Evolutionary conservation across 1,284 basidiomycete species (phyloP).

Genomic region (Dichomitus squalens): DNA sequence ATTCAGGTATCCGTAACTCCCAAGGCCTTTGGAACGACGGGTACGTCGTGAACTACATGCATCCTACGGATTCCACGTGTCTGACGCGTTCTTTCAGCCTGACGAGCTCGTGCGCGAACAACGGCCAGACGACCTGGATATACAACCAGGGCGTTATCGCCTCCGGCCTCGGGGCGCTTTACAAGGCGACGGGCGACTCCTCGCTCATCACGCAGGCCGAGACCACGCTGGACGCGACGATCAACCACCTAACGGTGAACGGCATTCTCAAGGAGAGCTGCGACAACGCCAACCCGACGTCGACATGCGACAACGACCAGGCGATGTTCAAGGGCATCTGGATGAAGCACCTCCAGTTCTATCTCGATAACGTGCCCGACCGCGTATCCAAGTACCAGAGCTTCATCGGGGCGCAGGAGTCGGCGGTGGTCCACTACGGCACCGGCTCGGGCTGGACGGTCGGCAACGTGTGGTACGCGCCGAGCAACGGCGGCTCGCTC

Average conservation of each 20-base stretch:
- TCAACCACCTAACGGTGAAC: slow-evolving; percentile 40
- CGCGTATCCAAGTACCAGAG: slow-evolving; percentile 32
- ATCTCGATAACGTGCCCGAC: slow-evolving; percentile 33
- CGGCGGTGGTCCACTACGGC: slow-evolving; percentile 29
- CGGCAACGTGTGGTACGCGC: slow-evolving; percentile 52
- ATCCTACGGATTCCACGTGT: background rate
- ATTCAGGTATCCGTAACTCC: slow-evolving; percentile 51
- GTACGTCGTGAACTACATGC: background rate
- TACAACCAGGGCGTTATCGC: slow-evolving; percentile 59
- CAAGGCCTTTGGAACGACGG: slow-evolving; percentile 55
- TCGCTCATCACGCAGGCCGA: slow-evolving; percentile 49
- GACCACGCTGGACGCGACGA: slow-evolving; percentile 54
- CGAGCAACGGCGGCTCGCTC: slow-evolving; percentile 43
- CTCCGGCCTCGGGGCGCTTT: slow-evolving; percentile 50
- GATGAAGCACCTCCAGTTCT: slow-evolving; percentile 35
- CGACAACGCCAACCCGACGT: slow-evolving; percentile 42
- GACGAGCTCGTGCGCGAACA: slow-evolving; percentile 44
- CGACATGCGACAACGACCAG: slow-evolving; percentile 51
- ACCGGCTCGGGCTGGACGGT: slow-evolving; percentile 48
- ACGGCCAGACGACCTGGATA: slow-evolving; percentile 56
- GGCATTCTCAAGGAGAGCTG: slow-evolving; percentile 53
- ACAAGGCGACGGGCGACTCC: slow-evolving; percentile 40
- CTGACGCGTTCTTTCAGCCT: background rate
- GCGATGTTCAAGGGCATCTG: slow-evolving; percentile 39
- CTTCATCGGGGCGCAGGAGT: slow-evolving; percentile 32